These are phyloP conservation scores for Termitomyces sp. DNA, from an alignment of 768 basidiomycete genomes.

Conservation along the genomic window DNA sequence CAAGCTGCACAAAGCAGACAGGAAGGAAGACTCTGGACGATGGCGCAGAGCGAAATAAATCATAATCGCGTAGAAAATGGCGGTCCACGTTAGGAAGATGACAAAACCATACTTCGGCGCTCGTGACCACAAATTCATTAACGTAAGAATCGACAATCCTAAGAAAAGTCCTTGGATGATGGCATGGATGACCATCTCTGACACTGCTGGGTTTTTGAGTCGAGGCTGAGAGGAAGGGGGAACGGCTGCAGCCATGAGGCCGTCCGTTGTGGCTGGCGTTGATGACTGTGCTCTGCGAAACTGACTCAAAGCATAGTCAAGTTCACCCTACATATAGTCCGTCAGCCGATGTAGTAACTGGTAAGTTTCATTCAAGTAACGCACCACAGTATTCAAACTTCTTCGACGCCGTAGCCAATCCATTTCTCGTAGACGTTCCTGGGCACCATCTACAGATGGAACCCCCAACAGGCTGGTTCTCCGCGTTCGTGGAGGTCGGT, in stretches of 20 bases:
- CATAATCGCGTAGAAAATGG: conserved; percentile 53
- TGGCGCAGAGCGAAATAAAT: conserved; percentile 55
- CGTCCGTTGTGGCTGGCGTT: conserved; percentile 52
- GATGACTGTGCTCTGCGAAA: conserved; percentile 44
- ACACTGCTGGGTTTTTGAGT: conserved; percentile 28
- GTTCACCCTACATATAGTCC: conserved; percentile 51
- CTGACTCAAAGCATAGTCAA: conserved; percentile 66
- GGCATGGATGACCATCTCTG: conserved; percentile 40
- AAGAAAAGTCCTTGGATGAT: conserved; percentile 57
- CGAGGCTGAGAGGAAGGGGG: conserved; percentile 1
- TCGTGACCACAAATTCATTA: conserved; percentile 56
- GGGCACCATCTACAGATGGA: conserved; percentile 10
- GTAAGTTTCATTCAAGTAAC: conserved; percentile 19
- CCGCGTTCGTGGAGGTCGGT: conserved; percentile 37
- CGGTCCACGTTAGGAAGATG: conserved; percentile 61
- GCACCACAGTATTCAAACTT: conserved; percentile 66
- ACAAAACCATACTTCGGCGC: conserved; percentile 55
- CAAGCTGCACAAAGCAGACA: conserved; percentile 45
- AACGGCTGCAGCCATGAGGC: conserved; percentile 12
- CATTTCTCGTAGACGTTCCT: conserved; percentile 52
- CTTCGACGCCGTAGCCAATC: conserved; percentile 78
- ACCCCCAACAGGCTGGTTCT: conserved; percentile 27
- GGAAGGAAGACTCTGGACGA: conserved; percentile 51
- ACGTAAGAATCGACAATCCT: conserved; percentile 51
- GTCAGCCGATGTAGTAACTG: not conserved